These are phyloP conservation scores for Decorospora gaudefroyi DNA, from an alignment of 2,329 filamentous ascomycete genomes.

Conservation along the genomic window DNA sequence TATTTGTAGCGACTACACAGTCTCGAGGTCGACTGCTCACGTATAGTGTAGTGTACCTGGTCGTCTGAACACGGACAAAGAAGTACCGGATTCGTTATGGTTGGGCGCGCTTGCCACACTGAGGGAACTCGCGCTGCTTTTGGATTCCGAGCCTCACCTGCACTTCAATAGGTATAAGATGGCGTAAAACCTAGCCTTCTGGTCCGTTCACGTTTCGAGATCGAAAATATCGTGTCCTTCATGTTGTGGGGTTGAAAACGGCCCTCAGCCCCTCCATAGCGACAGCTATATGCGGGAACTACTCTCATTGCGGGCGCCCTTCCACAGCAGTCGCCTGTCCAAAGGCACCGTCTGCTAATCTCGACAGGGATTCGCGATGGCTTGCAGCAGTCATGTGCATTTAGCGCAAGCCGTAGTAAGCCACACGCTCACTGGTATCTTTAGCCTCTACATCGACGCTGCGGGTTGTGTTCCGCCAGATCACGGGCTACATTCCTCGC, in stretches of 20 bases:
- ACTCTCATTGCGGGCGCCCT: slow-evolving; percentile 32
- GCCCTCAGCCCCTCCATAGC: slow-evolving; percentile 31
- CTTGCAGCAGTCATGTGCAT: slow-evolving; percentile 35
- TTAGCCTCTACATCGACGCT: slow-evolving; percentile 29
- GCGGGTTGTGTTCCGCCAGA: slow-evolving; percentile 28
- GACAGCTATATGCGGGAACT: slow-evolving; percentile 30
- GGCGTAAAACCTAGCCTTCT: slow-evolving; percentile 27
- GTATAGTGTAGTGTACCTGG: slow-evolving; percentile 38
- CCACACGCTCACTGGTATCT: slow-evolving; percentile 27
- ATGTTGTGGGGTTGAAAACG: slow-evolving; percentile 40
- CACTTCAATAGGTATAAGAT: slow-evolving; percentile 27
- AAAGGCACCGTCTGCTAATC: slow-evolving; percentile 23
- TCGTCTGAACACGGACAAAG: slow-evolving; percentile 50
- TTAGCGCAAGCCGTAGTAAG: slow-evolving; percentile 23
- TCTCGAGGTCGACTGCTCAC: slow-evolving; percentile 44
- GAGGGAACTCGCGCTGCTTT: slow-evolving; percentile 44
- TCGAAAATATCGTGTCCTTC: slow-evolving; percentile 34
- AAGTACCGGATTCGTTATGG: slow-evolving; percentile 46
- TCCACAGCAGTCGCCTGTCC: slow-evolving; percentile 16
- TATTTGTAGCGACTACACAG: slow-evolving; percentile 48
- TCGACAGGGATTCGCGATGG: slow-evolving; percentile 28
- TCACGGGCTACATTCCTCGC: slow-evolving; percentile 33
- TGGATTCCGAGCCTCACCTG: slow-evolving; percentile 27
- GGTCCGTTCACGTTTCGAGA: slow-evolving; percentile 30
- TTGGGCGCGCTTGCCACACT: slow-evolving; percentile 41